Evolutionary conservation across 345 rosid species (phyloP).

Genomic region (Populus euphratica): DNA sequence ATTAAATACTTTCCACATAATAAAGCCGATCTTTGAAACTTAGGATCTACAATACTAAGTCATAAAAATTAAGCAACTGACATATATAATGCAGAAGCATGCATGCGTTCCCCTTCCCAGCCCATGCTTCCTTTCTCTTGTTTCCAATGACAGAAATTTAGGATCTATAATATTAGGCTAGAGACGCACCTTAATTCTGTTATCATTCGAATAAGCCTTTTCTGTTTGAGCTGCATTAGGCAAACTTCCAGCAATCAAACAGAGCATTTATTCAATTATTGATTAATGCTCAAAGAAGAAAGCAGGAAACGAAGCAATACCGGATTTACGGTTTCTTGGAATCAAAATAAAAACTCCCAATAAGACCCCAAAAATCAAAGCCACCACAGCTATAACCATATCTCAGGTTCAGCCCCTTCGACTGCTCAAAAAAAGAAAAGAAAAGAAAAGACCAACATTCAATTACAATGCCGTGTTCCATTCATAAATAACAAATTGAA

Average conservation of each 20-base stretch:
- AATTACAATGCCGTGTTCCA: background rate
- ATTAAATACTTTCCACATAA: too few relatives aligned
- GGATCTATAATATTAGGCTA: background rate
- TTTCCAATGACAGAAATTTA: too few relatives aligned
- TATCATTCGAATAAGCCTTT: conserved; percentile 2
- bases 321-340: conserved; percentile 22
- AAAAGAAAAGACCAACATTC: background rate
- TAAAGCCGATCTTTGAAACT: too few relatives aligned
- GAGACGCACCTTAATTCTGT: conserved; percentile 13
- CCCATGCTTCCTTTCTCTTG: too few relatives aligned
- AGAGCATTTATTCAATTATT: background rate
- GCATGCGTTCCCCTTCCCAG: too few relatives aligned
- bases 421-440: background rate
- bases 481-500: background rate
- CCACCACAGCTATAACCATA: conserved; percentile 23
- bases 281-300: background rate
- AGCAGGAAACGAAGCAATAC: background rate
- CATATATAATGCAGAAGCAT: too few relatives aligned
- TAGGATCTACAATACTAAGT: too few relatives aligned
- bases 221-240: conserved; percentile 16
- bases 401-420: conserved; percentile 3
- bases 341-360: conserved; percentile 21
- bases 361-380: conserved; percentile 22
- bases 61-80: too few relatives aligned
- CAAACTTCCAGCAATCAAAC: conserved; percentile 8